A percentile compares a stretch with the other conserved stretches of the same genome.
Conservation (phyloP, 192 early-diverging fungal genomes). For the Coemansia brasiliensis region DNA sequence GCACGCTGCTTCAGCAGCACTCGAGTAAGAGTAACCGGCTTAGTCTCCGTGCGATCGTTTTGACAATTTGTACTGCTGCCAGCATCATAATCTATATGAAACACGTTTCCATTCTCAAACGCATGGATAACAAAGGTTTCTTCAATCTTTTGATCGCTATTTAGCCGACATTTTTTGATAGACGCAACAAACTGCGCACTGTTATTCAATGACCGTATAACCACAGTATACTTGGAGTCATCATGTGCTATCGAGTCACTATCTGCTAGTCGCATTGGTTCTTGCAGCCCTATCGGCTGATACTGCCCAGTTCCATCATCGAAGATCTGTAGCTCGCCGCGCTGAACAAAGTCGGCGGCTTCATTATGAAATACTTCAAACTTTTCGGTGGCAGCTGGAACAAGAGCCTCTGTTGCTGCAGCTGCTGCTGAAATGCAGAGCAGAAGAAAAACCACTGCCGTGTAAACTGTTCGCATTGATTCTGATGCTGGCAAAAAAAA, state of each 20-base stretch:
- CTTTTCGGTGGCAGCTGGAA: slow-evolving; percentile 11
- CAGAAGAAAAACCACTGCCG: slow-evolving; percentile 1
- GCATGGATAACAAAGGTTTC: slow-evolving; percentile 46
- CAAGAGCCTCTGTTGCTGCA: not conserved
- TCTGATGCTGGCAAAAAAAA: not conserved
- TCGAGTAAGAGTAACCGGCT: slow-evolving; percentile 13
- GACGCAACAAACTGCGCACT: slow-evolving; percentile 19
- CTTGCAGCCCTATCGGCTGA: slow-evolving; percentile 15
- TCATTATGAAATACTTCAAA: slow-evolving; percentile 39
- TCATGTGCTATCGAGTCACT: not conserved
- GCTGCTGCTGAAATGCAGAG: not conserved
- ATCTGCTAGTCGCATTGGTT: slow-evolving; percentile 12
- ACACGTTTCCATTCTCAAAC: slow-evolving; percentile 14
- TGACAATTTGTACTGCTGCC: slow-evolving; percentile 31
- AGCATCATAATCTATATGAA: slow-evolving; percentile 43
- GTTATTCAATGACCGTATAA: slow-evolving; percentile 23
- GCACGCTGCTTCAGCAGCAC: slow-evolving; percentile 24
- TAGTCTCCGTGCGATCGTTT: not conserved
- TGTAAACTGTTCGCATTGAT: slow-evolving; percentile 1
- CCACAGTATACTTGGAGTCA: slow-evolving; percentile 18
- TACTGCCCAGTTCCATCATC: slow-evolving; percentile 37
- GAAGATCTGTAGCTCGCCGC: slow-evolving; percentile 35
- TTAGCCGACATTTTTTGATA: slow-evolving; percentile 25
- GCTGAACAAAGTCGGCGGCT: slow-evolving; percentile 22
- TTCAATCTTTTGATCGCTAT: slow-evolving; percentile 16